Evolutionary conservation across 495 filamentous ascomycete species (phyloP), one percentile per base, ranked within the genome.

Genomic region (Penicillium mononematosum): DNA sequence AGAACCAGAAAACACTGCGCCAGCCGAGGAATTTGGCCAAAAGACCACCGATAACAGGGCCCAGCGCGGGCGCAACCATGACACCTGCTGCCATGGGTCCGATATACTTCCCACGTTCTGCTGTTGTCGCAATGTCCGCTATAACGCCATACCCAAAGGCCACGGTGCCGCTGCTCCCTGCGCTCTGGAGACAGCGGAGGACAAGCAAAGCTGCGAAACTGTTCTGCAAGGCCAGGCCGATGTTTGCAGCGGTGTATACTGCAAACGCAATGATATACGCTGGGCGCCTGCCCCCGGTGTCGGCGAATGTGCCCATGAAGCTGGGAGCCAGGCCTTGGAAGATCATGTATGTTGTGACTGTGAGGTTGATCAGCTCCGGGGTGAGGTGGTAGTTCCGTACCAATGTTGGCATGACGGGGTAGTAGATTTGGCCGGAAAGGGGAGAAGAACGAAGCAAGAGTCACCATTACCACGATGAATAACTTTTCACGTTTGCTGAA

Each of bases 401-500:
- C 17, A 90, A 60, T 8, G 79, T 68, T 24, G 81, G 83, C 53
- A 92, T 75, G 10, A 84, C 83, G 4, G 87, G 87, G 56, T 87
- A 89, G 66, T 92, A 92, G 36, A 89, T 88, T 58, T 86, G 87
- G 19, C 83, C 83, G 0, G 83, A 86, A 49, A 89, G 87, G 86
- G 0, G 85, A 89, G 58, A 74, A 67, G 43, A 72, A 66, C 1
- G 62, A 63, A 5, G 71, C 68, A 31, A 72, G 55, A n/a, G 57
- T 78, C 22, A 84, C 79, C 78, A 91, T 84, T 53, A 73, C 66
- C 8, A 88, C 73, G 50, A 89, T 83, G 70, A 83, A 85, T 50
- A 72, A 60, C 70, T 81, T 87, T 59, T 84, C 74, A 7, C 63
- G 19, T n/a, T 66, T 73, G 22, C 74, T 81, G 66, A 90, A 89